Conservation (phyloP, 2,329 filamentous ascomycete genomes). For the Claviceps maximensis region DNA sequence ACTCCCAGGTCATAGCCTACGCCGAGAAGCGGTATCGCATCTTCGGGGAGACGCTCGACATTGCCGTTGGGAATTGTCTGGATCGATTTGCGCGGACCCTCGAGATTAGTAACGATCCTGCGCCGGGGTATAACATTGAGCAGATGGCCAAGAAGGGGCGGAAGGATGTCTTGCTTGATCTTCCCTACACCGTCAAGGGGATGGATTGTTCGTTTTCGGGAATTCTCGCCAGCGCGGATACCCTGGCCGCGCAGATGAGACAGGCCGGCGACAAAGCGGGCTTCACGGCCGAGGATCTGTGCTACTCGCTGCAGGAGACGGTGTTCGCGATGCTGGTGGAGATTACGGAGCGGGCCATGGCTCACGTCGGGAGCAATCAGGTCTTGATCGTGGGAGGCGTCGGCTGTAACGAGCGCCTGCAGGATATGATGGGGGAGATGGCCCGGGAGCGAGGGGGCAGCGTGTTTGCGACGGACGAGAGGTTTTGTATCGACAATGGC, state of each 20-base stretch:
- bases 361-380: conserved; percentile 81
- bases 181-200: conserved; percentile 93
- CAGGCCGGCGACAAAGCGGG: conserved; percentile 32
- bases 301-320: conserved; percentile 91
- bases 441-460: conserved; percentile 75
- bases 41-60: conserved; percentile 94
- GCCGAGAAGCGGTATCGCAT: conserved; percentile 90
- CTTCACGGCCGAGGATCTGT: conserved; percentile 73
- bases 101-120: conserved; percentile 86
- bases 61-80: conserved; percentile 93
- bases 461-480: conserved; percentile 89
- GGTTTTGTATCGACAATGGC: conserved; percentile 97
- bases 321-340: conserved; percentile 96
- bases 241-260: conserved; percentile 56
- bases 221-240: conserved; percentile 73
- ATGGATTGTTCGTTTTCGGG: conserved; percentile 98
- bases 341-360: conserved; percentile 97
- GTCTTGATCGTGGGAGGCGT: conserved; percentile 94
- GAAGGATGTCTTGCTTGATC: conserved; percentile 53
- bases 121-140: conserved; percentile 96
- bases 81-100: conserved; percentile 90
- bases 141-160: conserved; percentile 66
- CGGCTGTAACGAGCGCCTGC: conserved; percentile 83
- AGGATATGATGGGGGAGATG: conserved; percentile 99
- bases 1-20: conserved; percentile 97